Conservation (phyloP, 2,329 filamentous ascomycete genomes). For the Colletotrichum lindemuthianum region DNA sequence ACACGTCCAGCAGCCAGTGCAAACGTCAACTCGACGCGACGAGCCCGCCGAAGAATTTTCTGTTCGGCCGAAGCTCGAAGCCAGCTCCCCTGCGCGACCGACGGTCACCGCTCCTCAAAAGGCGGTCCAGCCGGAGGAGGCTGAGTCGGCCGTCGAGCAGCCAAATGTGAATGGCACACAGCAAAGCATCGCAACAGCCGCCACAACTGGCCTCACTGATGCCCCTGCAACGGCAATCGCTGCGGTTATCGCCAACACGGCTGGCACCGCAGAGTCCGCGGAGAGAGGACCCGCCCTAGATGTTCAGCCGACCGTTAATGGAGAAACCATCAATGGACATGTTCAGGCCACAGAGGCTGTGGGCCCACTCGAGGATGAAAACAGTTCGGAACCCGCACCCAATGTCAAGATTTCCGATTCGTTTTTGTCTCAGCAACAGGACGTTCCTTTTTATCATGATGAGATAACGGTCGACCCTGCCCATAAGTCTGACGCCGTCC, state of each 20-base stretch:
- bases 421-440: slow-evolving; percentile 1
- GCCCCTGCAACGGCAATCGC: too few relatives aligned
- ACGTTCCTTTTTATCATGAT: slow-evolving; percentile 2
- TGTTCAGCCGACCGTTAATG: neutral
- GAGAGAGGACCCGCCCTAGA: too few relatives aligned
- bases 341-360: slow-evolving; percentile 2
- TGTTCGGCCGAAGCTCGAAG: slow-evolving; percentile 26
- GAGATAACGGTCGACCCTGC: slow-evolving; percentile 22
- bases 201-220: too few relatives aligned
- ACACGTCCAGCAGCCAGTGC: slow-evolving; percentile 2
- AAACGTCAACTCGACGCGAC: neutral
- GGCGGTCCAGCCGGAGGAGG: slow-evolving; percentile 28
- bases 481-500: too few relatives aligned
- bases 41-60: slow-evolving; percentile 15
- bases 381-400: slow-evolving; percentile 1
- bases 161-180: neutral
- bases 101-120: slow-evolving; percentile 15
- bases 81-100: slow-evolving; percentile 30
- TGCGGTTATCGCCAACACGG: too few relatives aligned
- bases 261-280: too few relatives aligned
- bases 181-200: neutral
- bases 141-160: slow-evolving; percentile 14
- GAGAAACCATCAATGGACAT: slow-evolving; percentile 17
- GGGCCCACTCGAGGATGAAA: slow-evolving; percentile 1
- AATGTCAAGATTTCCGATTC: slow-evolving; percentile 3